Evolutionary conservation across 805 yeast genomes (phyloP).

Genomic region (Priceomyces fermenticarens): DNA sequence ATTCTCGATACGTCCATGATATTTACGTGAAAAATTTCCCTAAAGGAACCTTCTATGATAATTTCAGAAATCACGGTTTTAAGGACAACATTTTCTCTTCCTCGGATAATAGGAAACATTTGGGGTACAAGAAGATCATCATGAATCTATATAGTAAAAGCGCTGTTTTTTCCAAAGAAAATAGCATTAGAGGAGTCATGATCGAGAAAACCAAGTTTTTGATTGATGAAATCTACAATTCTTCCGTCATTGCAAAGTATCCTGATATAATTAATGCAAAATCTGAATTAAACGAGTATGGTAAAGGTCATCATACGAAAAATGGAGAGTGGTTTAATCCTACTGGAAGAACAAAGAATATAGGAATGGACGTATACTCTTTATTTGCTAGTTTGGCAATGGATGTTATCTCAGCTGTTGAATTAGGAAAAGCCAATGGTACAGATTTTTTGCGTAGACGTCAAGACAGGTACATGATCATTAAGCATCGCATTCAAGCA

Average conservation of each 20-base stretch:
- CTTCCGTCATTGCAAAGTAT: constrained; percentile 27
- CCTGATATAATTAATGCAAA: constrained; percentile 35
- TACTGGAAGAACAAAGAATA: constrained; percentile 16
- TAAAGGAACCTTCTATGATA: constrained; percentile 55
- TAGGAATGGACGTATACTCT: constrained; percentile 54
- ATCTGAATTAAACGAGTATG: constrained; percentile 29
- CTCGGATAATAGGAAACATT: constrained; percentile 47
- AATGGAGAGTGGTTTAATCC: constrained; percentile 30
- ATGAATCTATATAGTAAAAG: constrained; percentile 33
- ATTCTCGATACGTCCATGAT: constrained; percentile 47
- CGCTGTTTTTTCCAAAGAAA: constrained; percentile 28
- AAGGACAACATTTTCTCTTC: constrained; percentile 57
- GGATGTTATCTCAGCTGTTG: constrained; percentile 64
- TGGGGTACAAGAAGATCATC: constrained; percentile 31
- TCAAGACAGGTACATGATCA: constrained; percentile 33
- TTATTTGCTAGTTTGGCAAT: constrained; percentile 70
- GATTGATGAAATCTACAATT: constrained; percentile 20
- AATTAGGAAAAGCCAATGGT: constrained; percentile 51
- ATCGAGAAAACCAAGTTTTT: constrained; percentile 25
- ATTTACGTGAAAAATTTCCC: constrained; percentile 57
- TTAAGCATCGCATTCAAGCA: constrained; percentile 48
- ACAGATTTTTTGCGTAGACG: constrained; percentile 43
- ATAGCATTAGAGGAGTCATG: constrained; percentile 23
- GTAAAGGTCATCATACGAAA: constrained; percentile 26
- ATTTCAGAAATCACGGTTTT: constrained; percentile 55